Percentiles rank a stretch among this genome's conserved stretches.
Conservation (phyloP, 495 filamentous ascomycete species). For the Xylaria venustula region DNA sequence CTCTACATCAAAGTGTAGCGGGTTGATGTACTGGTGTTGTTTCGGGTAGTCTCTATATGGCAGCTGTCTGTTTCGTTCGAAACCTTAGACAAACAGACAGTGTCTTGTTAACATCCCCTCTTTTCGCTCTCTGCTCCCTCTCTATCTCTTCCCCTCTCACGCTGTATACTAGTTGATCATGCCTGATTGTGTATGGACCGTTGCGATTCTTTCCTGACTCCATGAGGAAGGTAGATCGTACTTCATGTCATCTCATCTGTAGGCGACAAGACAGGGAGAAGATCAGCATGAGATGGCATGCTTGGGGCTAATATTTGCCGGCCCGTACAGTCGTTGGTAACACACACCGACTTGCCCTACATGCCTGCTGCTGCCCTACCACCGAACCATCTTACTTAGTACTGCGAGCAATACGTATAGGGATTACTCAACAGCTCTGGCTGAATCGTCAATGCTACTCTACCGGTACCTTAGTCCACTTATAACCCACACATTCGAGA, state of each 20-base stretch:
- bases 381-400: too few species aligned
- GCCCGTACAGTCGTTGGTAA: neutral
- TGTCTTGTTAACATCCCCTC: neutral
- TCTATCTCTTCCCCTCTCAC: neutral
- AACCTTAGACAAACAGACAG: neutral
- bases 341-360: neutral
- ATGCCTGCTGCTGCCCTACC: too few species aligned
- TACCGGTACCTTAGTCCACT: neutral
- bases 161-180: neutral
- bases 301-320: neutral
- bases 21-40: neutral
- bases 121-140: too few species aligned
- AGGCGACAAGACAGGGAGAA: neutral
- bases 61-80: neutral
- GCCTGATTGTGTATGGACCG: neutral
- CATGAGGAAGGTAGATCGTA: constrained; percentile 8
- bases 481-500: too few species aligned
- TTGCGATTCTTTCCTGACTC: constrained; percentile 1
- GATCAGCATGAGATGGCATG: constrained; percentile 6
- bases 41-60: neutral
- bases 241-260: neutral
- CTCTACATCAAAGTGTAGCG: too few species aligned
- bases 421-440: neutral
- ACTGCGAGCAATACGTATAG: too few species aligned
- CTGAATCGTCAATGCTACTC: neutral